Base-by-base conservation (phyloP, 148 eudicot species). In the Fallopia convolvulus region DNA sequence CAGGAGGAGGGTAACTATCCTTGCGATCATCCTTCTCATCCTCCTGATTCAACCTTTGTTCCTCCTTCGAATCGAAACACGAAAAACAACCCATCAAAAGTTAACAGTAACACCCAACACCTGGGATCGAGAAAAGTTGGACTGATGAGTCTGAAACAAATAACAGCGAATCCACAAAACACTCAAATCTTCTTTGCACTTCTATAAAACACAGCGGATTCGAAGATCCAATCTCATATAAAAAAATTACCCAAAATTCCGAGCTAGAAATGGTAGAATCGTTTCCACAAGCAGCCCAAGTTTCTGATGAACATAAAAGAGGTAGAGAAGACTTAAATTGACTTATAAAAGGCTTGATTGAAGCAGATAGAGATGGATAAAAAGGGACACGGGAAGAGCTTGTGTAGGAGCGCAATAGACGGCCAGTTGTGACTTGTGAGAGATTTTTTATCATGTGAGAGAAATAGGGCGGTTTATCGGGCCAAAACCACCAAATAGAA, bases 31-130 rank as follows among this genome's bases (percentile, higher is more conserved):
- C 88, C 33, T 77, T 76, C 0, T 80, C 88, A 23, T 79, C 85
- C 15, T 78, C 74, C 53, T 86, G 86, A 79, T 89, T 89, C 44
- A 88, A 81, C 77, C 87, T 84, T 61, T 89, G 87, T 80, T 87
- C 96, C 61, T 90, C 97, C 73, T 80, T 92, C 40, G 99, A 94
- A 79, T 92, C 96, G 81, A 94, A 94, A 80, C 99, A 94, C 11
- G 97, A 88, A 76, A 92, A 92, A 76, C 97, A 94, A 76, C 93
- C 97, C 98, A 92, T 79, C 60, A 32, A 41, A 36, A 36, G 39
- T 36, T 36, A 36, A 36, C 39, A 36, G 39, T 36, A 36, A 36
- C 39, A 36, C 39, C 39, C 39, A 36, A 36, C 39, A 36, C 39
- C 39, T 1, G 39, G 39, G 39, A 36, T 55, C 60, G 21, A 55